phyloP scores from a whole-genome alignment of 148 eudicot genomes.

The Spergularia bocconei region DNA sequence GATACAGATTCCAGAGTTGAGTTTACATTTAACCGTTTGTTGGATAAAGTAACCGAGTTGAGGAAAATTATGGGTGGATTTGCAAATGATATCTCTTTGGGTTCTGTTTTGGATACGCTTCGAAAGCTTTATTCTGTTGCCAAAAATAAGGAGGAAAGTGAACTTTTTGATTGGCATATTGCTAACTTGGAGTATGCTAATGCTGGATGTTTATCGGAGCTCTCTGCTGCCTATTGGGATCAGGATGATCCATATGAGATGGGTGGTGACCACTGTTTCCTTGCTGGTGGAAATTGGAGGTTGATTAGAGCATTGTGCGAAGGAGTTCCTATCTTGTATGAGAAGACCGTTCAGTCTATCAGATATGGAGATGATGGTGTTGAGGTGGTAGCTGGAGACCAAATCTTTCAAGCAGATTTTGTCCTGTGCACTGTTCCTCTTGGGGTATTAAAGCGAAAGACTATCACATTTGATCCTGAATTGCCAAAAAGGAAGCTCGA shows the following conservation, averaged over 20 bases:
- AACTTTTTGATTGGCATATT: slow-evolving; percentile 87
- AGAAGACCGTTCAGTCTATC: slow-evolving; percentile 59
- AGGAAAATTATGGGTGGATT: slow-evolving; percentile 73
- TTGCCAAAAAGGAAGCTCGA: slow-evolving; percentile 70
- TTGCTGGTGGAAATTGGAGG: slow-evolving; percentile 91
- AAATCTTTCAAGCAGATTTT: slow-evolving; percentile 73
- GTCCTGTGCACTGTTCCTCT: slow-evolving; percentile 87
- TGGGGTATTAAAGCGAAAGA: slow-evolving; percentile 72
- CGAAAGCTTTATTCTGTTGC: slow-evolving; percentile 63
- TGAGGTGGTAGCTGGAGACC: slow-evolving; percentile 75
- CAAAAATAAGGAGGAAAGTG: slow-evolving; percentile 64
- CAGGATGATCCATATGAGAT: slow-evolving; percentile 98
- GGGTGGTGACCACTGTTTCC: slow-evolving; percentile 98
- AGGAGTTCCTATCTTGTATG: slow-evolving; percentile 75
- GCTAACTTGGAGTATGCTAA: slow-evolving; percentile 96
- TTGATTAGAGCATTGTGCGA: slow-evolving; percentile 72
- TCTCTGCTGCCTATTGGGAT: slow-evolving; percentile 94
- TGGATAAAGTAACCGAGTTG: slow-evolving; percentile 73
- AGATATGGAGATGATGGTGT: slow-evolving; percentile 65
- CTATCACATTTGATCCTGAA: slow-evolving; percentile 70
- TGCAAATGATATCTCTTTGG: slow-evolving; percentile 65
- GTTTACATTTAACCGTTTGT: slow-evolving; percentile 60
- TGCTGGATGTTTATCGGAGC: slow-evolving; percentile 87
- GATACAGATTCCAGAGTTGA: slow-evolving; percentile 61
- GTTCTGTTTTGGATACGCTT: slow-evolving; percentile 75